Percentiles rank a stretch among this genome's conserved stretches.
Evolutionary conservation across 1,284 basidiomycete species (phyloP).

Genomic region (Papiliotrema laurentii): DNA sequence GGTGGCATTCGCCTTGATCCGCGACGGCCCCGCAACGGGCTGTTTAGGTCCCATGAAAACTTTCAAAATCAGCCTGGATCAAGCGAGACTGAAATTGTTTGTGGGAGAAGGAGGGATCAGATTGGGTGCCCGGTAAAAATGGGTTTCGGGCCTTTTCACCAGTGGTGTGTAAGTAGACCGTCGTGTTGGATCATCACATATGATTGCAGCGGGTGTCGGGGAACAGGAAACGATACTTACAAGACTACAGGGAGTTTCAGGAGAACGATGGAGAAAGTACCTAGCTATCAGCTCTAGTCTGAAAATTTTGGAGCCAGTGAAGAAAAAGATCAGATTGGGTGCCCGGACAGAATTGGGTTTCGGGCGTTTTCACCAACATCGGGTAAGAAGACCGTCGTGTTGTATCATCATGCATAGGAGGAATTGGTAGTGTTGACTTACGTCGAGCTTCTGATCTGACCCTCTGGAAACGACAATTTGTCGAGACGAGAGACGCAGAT

Average conservation of each 20-base stretch:
- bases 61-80: constrained; percentile 4
- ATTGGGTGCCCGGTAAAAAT: constrained; percentile 34
- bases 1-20: constrained; percentile 29
- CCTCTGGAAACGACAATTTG: too few species aligned
- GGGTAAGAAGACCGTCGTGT: constrained; percentile 9
- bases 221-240: background rate
- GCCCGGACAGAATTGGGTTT: too few species aligned
- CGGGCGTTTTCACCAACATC: background rate
- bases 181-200: constrained; percentile 48
- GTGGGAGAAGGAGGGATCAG: constrained; percentile 20
- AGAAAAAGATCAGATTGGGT: constrained; percentile 24
- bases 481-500: too few species aligned
- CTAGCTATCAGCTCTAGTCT: constrained; percentile 15
- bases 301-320: background rate
- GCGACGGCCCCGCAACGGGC: constrained; percentile 40
- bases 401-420: too few species aligned
- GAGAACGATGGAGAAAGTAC: background rate
- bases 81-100: background rate
- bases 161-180: constrained; percentile 42
- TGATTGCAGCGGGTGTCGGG: constrained; percentile 7
- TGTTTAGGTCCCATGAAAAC: constrained; percentile 34
- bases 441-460: too few species aligned
- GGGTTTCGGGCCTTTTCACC: constrained; percentile 46
- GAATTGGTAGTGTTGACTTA: too few species aligned
- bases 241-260: background rate